These are phyloP conservation scores for Dryadomyces quercus-mongolicae DNA, from an alignment of 2,329 filamentous ascomycete genomes.

Conservation along the genomic window DNA sequence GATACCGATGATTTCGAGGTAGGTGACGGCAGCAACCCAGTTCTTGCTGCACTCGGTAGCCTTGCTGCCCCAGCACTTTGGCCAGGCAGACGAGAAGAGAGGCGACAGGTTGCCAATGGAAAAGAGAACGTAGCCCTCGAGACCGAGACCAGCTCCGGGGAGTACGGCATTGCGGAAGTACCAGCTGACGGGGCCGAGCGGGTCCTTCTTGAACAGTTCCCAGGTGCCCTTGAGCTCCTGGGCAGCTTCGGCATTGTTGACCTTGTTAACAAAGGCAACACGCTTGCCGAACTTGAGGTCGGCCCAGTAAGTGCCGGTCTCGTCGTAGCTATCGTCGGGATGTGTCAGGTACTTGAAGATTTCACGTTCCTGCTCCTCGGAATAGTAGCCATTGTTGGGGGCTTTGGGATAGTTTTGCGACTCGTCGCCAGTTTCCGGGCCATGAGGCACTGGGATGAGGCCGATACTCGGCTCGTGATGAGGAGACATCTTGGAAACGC, in stretches of 20 bases:
- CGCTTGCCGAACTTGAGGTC: slow-evolving; percentile 64
- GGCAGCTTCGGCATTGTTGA: slow-evolving; percentile 58
- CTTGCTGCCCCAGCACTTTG: slow-evolving; percentile 57
- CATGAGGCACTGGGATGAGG: slow-evolving; percentile 44
- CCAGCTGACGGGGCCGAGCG: slow-evolving; percentile 69
- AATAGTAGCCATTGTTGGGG: slow-evolving; percentile 21
- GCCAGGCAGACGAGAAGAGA: slow-evolving; percentile 65
- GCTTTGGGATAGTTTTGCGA: slow-evolving; percentile 31
- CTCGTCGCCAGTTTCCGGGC: slow-evolving; percentile 35
- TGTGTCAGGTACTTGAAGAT: slow-evolving; percentile 71
- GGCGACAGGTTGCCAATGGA: slow-evolving; percentile 89
- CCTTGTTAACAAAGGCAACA: slow-evolving; percentile 60
- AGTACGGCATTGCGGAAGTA: slow-evolving; percentile 88
- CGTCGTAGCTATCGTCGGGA: slow-evolving; percentile 78
- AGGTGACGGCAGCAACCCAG: slow-evolving; percentile 77
- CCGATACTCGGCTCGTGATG: slow-evolving; percentile 32
- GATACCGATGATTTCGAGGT: slow-evolving; percentile 88
- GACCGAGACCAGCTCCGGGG: slow-evolving; percentile 79
- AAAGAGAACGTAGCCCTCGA: slow-evolving; percentile 94
- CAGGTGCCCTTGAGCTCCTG: slow-evolving; percentile 57
- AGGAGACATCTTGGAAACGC: background rate
- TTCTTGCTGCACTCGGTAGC: slow-evolving; percentile 56
- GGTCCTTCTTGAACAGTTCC: slow-evolving; percentile 75
- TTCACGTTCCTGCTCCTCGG: slow-evolving; percentile 37
- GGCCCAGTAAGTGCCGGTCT: slow-evolving; percentile 83